Evolutionary conservation across 2,329 filamentous ascomycete genomes (phyloP), one percentile per base, ranked within the genome.

Genomic region (Lasiodiplodia theobromae): DNA sequence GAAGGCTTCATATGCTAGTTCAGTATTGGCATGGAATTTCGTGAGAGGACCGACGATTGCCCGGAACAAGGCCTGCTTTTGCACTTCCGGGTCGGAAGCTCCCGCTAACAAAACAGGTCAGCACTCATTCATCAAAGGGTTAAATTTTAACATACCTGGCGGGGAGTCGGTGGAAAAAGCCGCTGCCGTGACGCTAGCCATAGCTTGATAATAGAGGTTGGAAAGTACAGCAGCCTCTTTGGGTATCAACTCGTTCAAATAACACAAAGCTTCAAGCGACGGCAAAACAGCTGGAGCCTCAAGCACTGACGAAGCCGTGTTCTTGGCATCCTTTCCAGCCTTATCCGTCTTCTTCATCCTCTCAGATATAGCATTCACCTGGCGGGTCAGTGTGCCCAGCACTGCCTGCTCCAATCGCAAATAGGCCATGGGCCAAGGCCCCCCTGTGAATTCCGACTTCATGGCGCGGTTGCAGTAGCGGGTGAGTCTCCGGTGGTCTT

Each of bases 391-490:
- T 8, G 76, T 73, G 34, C 73, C 72, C 40, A 82, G 69, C 56
- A 83, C 76, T 49, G 82, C 77, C 65, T 71, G 77, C 69, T 81
- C 76, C 25, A 85, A 73, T 53, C 77, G 76, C 54, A 81, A 71
- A 69, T 84, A 84, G 68, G 80, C 78, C 25, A 73, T 72, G 18
- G 77, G 75, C 83, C 83, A 85, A 31, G 77, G 71, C 25, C 76
- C 76, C 6, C 71, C 75, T 4, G 71, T 66, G 68, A 71, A 77
- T 2, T 70, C 53, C 25, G 75, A 76, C 49, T 72, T 69, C 58
- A 78, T 77, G 68, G 82, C 78, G 25, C 82, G 77, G 40, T 73
- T 71, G 21, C 78, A 78, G 69, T 79, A 83, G 71, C 79, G 77
- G 5, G 73, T 72, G 73, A 85, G 75, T 52, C 83, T 74, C 28